Percentiles rank a stretch among this genome's conserved stretches.
Conservation (phyloP, 106 monocot genomes). For the Platanthera zijinensis region DNA sequence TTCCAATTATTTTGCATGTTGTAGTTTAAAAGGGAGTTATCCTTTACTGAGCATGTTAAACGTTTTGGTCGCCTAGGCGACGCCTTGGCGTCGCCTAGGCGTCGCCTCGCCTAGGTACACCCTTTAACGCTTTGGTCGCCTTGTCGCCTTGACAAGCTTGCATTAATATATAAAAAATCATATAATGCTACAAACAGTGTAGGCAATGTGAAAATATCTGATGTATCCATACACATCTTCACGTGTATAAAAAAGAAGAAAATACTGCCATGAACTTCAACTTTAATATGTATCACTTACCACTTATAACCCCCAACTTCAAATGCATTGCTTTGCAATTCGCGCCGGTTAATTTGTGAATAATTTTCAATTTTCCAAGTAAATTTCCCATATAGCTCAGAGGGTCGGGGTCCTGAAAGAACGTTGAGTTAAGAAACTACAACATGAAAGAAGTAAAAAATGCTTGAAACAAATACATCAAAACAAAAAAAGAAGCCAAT, state of each 20-base stretch:
- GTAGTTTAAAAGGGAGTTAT: too few species aligned
- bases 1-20: too few species aligned
- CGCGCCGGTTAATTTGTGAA: constrained; percentile 67
- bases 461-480: background rate
- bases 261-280: background rate
- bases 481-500: background rate
- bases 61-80: too few species aligned
- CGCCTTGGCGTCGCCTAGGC: too few species aligned
- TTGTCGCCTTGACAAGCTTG: too few species aligned
- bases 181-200: background rate
- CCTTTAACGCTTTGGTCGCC: too few species aligned
- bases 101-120: too few species aligned
- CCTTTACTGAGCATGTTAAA: too few species aligned
- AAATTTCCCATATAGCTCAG: constrained; percentile 72
- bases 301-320: constrained; percentile 96
- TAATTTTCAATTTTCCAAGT: constrained; percentile 93
- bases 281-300: constrained; percentile 20
- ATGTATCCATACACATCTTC: background rate
- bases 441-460: background rate
- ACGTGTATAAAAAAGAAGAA: background rate
- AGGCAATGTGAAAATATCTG: background rate
- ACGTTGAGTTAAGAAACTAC: background rate
- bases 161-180: background rate
- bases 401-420: constrained; percentile 71
- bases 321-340: constrained; percentile 77